Percentiles rank a stretch among this genome's conserved stretches.
These are phyloP conservation scores for Geranium rotundifolium DNA, from an alignment of 345 rosid genomes.

Conservation along the genomic window DNA sequence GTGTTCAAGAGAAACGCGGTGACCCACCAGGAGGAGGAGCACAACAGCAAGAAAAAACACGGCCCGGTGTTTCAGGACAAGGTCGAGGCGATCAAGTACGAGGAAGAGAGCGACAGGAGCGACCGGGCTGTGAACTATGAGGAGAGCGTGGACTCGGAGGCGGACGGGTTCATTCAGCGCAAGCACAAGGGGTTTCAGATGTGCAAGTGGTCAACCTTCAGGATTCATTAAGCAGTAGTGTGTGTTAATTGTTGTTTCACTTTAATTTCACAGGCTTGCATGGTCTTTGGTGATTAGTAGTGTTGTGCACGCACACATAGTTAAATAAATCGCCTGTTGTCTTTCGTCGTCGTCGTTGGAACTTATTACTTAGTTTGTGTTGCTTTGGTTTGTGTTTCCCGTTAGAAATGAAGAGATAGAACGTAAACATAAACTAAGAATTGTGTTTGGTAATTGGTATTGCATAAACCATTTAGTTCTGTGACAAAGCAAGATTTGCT, in stretches of 20 bases:
- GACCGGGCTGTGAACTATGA: not conserved
- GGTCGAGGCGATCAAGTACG: not conserved
- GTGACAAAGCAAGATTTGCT: too few species aligned
- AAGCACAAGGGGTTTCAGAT: not conserved
- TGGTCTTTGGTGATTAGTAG: not conserved
- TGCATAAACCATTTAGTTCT: too few species aligned
- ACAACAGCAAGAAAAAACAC: not conserved
- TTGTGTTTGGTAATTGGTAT: too few species aligned
- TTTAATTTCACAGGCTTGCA: not conserved
- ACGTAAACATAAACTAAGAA: too few species aligned
- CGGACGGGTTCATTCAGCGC: not conserved
- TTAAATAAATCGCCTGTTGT: too few species aligned
- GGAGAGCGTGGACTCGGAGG: not conserved
- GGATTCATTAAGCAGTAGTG: not conserved
- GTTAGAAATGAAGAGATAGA: too few species aligned
- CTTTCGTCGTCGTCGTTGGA: too few species aligned
- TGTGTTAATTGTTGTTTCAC: not conserved
- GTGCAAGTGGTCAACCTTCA: not conserved
- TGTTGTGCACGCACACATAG: not conserved
- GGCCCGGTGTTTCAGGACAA: not conserved
- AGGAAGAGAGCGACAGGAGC: too few species aligned
- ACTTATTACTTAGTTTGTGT: too few species aligned
- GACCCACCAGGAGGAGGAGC: not conserved
- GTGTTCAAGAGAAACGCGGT: conserved; percentile 9
- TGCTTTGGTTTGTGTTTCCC: too few species aligned